These are phyloP conservation scores for Graphiopsis chlorocephala DNA, from an alignment of 2,329 filamentous ascomycete species.

Conservation along the genomic window DNA sequence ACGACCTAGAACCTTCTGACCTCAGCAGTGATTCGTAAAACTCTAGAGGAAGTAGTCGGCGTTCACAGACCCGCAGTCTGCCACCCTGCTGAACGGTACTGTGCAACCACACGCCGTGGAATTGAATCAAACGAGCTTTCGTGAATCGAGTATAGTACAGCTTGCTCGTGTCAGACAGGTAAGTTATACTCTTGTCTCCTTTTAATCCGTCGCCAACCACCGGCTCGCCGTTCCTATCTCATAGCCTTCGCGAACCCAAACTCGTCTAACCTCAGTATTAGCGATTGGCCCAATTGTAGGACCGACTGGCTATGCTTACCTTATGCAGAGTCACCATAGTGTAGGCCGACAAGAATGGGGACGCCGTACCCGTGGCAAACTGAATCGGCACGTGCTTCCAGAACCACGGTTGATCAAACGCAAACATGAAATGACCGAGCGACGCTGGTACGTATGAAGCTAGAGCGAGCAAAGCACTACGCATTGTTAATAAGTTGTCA, in stretches of 20 bases:
- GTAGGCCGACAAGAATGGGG: not conserved
- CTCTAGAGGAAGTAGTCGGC: too few species aligned
- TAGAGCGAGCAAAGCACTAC: not conserved
- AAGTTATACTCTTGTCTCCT: not conserved
- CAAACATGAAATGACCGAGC: not conserved
- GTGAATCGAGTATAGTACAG: too few species aligned
- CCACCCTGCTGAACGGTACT: too few species aligned
- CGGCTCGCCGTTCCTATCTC: rapidly evolving
- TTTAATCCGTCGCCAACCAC: not conserved
- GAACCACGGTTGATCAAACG: not conserved
- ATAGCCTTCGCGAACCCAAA: not conserved
- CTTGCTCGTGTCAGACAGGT: too few species aligned
- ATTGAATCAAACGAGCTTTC: too few species aligned
- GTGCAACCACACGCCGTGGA: too few species aligned
- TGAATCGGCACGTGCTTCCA: not conserved
- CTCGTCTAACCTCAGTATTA: not conserved
- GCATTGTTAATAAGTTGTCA: too few species aligned
- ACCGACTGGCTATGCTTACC: not conserved
- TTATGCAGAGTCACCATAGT: not conserved
- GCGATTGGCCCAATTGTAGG: not conserved
- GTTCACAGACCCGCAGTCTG: too few species aligned
- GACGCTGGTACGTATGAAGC: not conserved
- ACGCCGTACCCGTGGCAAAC: not conserved
- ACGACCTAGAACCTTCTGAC: too few species aligned
- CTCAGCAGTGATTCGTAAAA: too few species aligned